Conservation (phyloP, 371 early-diverging fungal species). For the Zopfochytrium polystomum region DNA sequence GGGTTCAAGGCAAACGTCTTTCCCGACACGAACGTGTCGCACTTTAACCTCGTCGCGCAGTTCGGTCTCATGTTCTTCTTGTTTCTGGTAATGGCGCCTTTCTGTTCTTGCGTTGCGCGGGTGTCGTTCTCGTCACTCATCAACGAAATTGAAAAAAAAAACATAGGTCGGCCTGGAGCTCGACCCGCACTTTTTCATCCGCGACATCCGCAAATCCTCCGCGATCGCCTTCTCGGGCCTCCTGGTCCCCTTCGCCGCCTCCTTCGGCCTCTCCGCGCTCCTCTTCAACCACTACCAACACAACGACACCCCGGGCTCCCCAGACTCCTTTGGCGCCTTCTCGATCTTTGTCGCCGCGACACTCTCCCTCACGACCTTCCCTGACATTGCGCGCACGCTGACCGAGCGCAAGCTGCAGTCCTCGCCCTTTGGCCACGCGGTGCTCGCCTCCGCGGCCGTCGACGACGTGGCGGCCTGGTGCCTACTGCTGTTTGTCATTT, state of each 20-base stretch:
- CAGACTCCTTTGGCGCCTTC: slow-evolving; percentile 60
- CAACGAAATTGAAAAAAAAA: no score
- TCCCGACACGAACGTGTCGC: slow-evolving; percentile 16
- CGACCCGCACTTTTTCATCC: slow-evolving; percentile 31
- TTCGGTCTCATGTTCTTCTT: background rate
- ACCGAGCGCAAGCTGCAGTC: slow-evolving; percentile 73
- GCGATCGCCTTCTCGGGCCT: slow-evolving; percentile 38
- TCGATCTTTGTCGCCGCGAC: slow-evolving; percentile 80
- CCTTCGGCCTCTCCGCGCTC: no score
- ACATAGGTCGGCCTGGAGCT: slow-evolving; percentile 39
- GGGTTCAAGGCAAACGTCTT: slow-evolving; percentile 38
- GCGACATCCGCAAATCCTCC: slow-evolving; percentile 20
- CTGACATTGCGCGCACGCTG: slow-evolving; percentile 83
- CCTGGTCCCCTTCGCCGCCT: slow-evolving; percentile 65
- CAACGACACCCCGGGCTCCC: slow-evolving; percentile 11
- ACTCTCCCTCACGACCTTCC: slow-evolving; percentile 87
- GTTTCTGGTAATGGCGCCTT: background rate
- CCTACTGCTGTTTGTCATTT: slow-evolving; percentile 26
- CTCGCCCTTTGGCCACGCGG: slow-evolving; percentile 71
- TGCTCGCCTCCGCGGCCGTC: slow-evolving; percentile 76
- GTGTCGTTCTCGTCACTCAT: no score
- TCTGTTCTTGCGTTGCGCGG: no score
- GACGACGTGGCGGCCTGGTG: slow-evolving; percentile 82
- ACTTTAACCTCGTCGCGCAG: background rate
- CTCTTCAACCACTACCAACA: slow-evolving; percentile 38